Conservation (phyloP, 495 filamentous ascomycete species). For the Tetracladium marchalianum region DNA sequence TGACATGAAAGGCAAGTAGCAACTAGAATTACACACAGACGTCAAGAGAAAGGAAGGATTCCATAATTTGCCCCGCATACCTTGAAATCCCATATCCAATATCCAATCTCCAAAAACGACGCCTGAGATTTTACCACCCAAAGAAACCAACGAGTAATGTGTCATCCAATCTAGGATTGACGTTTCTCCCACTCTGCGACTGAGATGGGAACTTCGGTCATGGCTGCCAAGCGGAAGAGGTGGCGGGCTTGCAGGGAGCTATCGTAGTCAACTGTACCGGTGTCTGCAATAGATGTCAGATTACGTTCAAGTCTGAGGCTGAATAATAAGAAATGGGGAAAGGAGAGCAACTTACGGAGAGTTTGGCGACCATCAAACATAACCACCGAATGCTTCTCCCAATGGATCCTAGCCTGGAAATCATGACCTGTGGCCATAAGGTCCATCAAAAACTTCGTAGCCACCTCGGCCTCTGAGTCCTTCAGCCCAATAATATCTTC, state of each 20-base stretch:
- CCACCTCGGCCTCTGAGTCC: slow-evolving; percentile 36
- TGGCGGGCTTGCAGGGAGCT: slow-evolving; percentile 39
- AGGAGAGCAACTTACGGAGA: slow-evolving; percentile 34
- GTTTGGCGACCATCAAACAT: slow-evolving; percentile 42
- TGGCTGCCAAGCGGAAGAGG: slow-evolving; percentile 42
- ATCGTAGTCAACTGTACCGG: slow-evolving; percentile 43
- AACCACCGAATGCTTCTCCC: slow-evolving; percentile 29
- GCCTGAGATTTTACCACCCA: too few relatives aligned
- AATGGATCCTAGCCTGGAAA: slow-evolving; percentile 30
- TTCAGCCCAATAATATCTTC: slow-evolving; percentile 26
- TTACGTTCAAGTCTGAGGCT: background rate
- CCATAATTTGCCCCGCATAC: too few relatives aligned
- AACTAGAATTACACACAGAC: too few relatives aligned
- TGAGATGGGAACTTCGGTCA: slow-evolving; percentile 42
- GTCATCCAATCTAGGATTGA: background rate
- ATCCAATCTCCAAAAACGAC: too few relatives aligned
- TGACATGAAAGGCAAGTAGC: too few relatives aligned
- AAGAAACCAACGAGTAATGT: too few relatives aligned
- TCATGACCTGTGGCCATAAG: slow-evolving; percentile 30
- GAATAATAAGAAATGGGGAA: background rate
- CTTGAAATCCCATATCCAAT: too few relatives aligned
- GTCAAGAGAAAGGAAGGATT: too few relatives aligned
- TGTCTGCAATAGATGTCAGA: slow-evolving; percentile 27
- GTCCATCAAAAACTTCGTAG: slow-evolving; percentile 30
- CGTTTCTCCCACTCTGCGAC: slow-evolving; percentile 27